Base-by-base conservation (phyloP, 1,284 basidiomycete genomes). In the Boletus sp. region DNA sequence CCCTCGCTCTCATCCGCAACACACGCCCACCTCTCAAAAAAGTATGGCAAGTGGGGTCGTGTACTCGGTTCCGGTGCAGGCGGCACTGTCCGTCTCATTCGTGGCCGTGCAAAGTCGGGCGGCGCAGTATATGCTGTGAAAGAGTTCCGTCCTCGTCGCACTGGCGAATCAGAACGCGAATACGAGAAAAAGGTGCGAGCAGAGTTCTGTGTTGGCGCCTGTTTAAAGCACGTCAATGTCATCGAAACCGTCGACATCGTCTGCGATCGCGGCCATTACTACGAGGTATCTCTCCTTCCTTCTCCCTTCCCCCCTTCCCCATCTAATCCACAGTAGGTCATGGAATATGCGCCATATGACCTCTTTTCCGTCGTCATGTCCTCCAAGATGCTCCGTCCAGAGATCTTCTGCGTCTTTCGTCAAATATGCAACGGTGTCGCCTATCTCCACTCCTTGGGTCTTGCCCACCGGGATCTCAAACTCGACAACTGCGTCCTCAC, bases 401-500 rank as follows among this genome's bases (percentile, higher is more conserved):
- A 99, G 70, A 95, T 97, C 54, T 98, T 98, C 74, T 99, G 96
- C 66, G 93, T 99, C 56, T 99, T 98, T 73, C 89, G 93, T 48
- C 96, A 99, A 72, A 98, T 99, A 56, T 91, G 95, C 67, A 91
- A 94, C 62, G 96, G 96, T 48, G 95, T 99, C 57, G 90, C 96
- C 69, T 99, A 99, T 67, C 83, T 99, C 47, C 96, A 99, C 70
- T 87, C 88, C 53, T 88, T 99, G 75, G 96, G 96, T 33, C 84
- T 99, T 27, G 96, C 96, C 2, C 96, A 99, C 65, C 89, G 96
- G 33, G 96, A 99, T 70, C 81, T 99, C 69, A 99, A 99, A 72
- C 86, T 99, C 55, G 96, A 99, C 74, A 99, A 99, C 69, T 99
- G 96, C 68, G 96, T 99, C 71, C 96, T 99, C 91, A 97, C 91